phyloP scores from a whole-genome alignment of 2,329 filamentous ascomycete genomes.

The Alternaria panax region DNA sequence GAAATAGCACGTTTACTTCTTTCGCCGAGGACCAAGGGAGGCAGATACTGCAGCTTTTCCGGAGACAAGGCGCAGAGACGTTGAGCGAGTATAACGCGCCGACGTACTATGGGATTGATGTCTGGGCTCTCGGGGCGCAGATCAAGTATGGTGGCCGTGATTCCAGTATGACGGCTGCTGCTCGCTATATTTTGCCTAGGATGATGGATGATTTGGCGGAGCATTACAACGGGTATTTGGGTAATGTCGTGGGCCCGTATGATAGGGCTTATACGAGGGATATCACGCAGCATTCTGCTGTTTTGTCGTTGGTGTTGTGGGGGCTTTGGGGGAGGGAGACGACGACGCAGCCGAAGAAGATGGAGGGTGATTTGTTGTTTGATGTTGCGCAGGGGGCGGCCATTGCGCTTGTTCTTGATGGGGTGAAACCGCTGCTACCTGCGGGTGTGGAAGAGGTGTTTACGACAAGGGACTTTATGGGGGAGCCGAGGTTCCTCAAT shows the following conservation, averaged over 20 bases:
- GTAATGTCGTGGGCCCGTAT: slow-evolving; percentile 49
- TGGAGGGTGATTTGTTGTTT: slow-evolving; percentile 53
- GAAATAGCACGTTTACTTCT: slow-evolving; percentile 48
- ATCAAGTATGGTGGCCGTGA: slow-evolving; percentile 48
- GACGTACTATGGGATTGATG: slow-evolving; percentile 54
- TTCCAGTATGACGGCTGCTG: slow-evolving; percentile 40
- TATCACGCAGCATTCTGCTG: slow-evolving; percentile 51
- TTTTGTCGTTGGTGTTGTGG: slow-evolving; percentile 56
- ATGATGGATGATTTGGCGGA: slow-evolving; percentile 49
- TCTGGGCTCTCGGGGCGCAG: slow-evolving; percentile 52
- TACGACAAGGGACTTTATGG: background rate
- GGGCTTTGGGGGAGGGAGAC: slow-evolving; percentile 52
- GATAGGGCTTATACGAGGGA: slow-evolving; percentile 53
- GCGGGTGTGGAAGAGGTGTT: background rate
- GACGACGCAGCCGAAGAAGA: slow-evolving; percentile 49
- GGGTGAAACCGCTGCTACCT: background rate
- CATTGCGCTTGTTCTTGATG: slow-evolving; percentile 41
- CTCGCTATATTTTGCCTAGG: slow-evolving; percentile 38
- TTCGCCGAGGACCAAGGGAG: slow-evolving; percentile 32
- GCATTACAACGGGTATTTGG: slow-evolving; percentile 50
- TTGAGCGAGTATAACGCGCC: slow-evolving; percentile 53
- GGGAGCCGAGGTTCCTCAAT: background rate
- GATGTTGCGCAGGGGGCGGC: slow-evolving; percentile 54
- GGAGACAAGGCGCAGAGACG: slow-evolving; percentile 41
- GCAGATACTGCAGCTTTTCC: slow-evolving; percentile 29